Conservation (phyloP, 2,329 filamentous ascomycete genomes). For the Penicillium crustosum region DNA sequence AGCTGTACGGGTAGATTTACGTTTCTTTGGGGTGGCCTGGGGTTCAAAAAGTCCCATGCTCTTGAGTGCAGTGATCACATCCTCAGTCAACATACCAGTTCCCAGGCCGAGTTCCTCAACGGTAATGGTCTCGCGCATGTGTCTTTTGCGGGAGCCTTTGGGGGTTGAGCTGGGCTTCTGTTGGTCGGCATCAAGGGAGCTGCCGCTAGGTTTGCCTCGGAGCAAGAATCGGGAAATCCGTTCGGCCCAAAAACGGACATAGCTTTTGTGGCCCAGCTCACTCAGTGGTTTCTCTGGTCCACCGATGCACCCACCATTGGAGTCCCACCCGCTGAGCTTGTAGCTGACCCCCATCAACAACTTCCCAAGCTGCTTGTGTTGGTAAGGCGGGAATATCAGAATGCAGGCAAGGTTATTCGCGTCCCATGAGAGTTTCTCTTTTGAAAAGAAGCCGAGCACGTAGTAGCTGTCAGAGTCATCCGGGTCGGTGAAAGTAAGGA, state of each 20-base stretch:
- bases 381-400: slow-evolving; percentile 91
- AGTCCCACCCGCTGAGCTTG: slow-evolving; percentile 79
- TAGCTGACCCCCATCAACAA: slow-evolving; percentile 92
- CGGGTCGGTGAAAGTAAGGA: slow-evolving; percentile 72
- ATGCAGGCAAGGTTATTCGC: slow-evolving; percentile 98
- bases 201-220: slow-evolving; percentile 30
- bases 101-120: slow-evolving; percentile 70
- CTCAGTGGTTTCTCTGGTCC: slow-evolving; percentile 93
- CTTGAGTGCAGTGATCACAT: slow-evolving; percentile 74
- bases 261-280: slow-evolving; percentile 78
- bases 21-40: slow-evolving; percentile 53
- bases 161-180: slow-evolving; percentile 29
- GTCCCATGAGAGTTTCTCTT: slow-evolving; percentile 98
- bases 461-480: slow-evolving; percentile 47
- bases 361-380: slow-evolving; percentile 82
- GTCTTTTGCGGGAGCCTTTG: slow-evolving; percentile 46
- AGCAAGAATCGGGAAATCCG: slow-evolving; percentile 71
- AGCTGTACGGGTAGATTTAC: slow-evolving; percentile 43
- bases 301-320: slow-evolving; percentile 65
- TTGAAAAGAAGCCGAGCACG: slow-evolving; percentile 95
- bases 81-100: slow-evolving; percentile 82
- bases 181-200: slow-evolving; percentile 29
- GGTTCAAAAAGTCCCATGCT: slow-evolving; percentile 72
- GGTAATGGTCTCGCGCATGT: slow-evolving; percentile 54
- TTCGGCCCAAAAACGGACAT: slow-evolving; percentile 80